Percentiles rank a stretch among this genome's conserved stretches.
Evolutionary conservation across 768 basidiomycete genomes (phyloP).

Genomic region (Xanthoconium stramineum): DNA sequence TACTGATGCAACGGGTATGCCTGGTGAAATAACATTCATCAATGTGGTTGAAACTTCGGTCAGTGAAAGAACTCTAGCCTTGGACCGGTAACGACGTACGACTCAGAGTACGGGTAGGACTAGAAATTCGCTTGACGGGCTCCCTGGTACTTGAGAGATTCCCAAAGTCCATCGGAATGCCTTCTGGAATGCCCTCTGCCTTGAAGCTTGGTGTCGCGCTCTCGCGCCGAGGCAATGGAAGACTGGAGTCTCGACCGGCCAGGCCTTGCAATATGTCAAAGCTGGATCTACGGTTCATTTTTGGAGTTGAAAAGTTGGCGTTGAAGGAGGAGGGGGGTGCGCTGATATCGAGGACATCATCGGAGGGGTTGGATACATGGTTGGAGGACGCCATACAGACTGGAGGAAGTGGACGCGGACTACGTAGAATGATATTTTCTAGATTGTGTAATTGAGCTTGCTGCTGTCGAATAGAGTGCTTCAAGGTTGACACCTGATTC

Average conservation of each 20-base stretch:
- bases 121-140: slow-evolving; percentile 52
- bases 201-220: slow-evolving; percentile 33
- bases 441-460: slow-evolving; percentile 73
- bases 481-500: slow-evolving; percentile 76
- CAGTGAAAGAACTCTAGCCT: slow-evolving; percentile 20
- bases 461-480: slow-evolving; percentile 80
- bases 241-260: slow-evolving; percentile 71
- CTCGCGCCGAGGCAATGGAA: slow-evolving; percentile 67
- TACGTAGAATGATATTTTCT: slow-evolving; percentile 65
- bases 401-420: slow-evolving; percentile 56
- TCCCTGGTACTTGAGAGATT: slow-evolving; percentile 36
- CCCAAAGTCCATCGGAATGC: slow-evolving; percentile 61
- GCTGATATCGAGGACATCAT: slow-evolving; percentile 33
- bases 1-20: slow-evolving; percentile 75
- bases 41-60: slow-evolving; percentile 18
- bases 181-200: slow-evolving; percentile 66
- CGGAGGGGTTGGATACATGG: slow-evolving; percentile 33
- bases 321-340: slow-evolving; percentile 33
- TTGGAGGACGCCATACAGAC: slow-evolving; percentile 40
- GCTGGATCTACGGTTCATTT: slow-evolving; percentile 61
- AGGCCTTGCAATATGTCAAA: slow-evolving; percentile 68
- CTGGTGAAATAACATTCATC: slow-evolving; percentile 38
- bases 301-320: slow-evolving; percentile 37
- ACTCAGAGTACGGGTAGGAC: slow-evolving; percentile 76
- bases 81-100: slow-evolving; percentile 49